Conservation (phyloP, 2,329 filamentous ascomycete species). For the Alternaria sp. region DNA sequence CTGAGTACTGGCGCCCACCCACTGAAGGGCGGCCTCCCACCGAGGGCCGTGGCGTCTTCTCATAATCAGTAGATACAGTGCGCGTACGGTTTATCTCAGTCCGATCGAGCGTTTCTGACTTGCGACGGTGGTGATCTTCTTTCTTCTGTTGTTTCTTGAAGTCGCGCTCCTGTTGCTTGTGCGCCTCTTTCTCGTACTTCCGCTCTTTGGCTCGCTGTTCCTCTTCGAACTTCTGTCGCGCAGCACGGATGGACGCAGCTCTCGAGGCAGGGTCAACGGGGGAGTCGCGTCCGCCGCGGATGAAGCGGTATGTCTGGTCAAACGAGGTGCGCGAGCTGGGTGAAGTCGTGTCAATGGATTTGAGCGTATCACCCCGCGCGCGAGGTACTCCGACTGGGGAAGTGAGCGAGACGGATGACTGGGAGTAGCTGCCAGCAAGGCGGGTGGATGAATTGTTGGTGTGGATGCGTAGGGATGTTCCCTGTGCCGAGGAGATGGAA, state of each 20-base stretch:
- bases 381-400: constrained; percentile 53
- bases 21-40: constrained; percentile 46
- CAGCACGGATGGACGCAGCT: constrained; percentile 64
- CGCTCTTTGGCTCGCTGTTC: constrained; percentile 66
- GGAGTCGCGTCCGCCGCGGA: constrained; percentile 59
- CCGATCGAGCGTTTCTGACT: constrained; percentile 49
- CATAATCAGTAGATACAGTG: constrained; percentile 43
- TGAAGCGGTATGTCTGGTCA: constrained; percentile 63
- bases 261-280: constrained; percentile 60
- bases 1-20: constrained; percentile 49
- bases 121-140: constrained; percentile 52
- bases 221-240: constrained; percentile 65
- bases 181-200: constrained; percentile 62
- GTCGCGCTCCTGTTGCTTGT: constrained; percentile 57
- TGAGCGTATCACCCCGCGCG: constrained; percentile 60
- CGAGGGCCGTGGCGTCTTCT: constrained; percentile 42
- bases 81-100: constrained; percentile 38
- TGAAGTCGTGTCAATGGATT: constrained; percentile 59
- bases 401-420: constrained; percentile 61
- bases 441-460: constrained; percentile 55
- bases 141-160: constrained; percentile 55
- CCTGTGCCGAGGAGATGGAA: constrained; percentile 55
- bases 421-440: constrained; percentile 58
- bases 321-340: constrained; percentile 64
- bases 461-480: constrained; percentile 49